Evolutionary conservation across 2,329 filamentous ascomycete genomes (phyloP), one percentile per base, ranked within the genome.

Genomic region (Endoconidiophora polonica): DNA sequence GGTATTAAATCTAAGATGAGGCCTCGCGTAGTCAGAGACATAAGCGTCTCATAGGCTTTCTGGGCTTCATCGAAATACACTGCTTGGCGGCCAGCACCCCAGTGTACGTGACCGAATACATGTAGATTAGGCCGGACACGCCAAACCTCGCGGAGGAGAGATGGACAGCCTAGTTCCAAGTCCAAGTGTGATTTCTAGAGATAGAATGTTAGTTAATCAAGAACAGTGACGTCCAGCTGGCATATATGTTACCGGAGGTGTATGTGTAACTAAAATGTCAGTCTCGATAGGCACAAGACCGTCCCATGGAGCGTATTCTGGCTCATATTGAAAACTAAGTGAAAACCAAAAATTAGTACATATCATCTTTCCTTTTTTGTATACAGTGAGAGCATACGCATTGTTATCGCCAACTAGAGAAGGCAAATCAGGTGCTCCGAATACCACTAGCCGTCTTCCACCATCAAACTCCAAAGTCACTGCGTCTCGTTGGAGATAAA

Each of bases 41-140:
- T 65, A 22, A 86, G 69, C n/a, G 69, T 67, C 64, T 90, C 85
- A 64, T 86, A 87, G 1, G 74, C 73, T 29, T 66, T 66, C 63
- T 93, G 85, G 53, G 77, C 74, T 23, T 78, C 73, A 61, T 91
- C 85, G 71, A 83, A 94, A 64, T 77, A 82, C 7, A 83, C 71
- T 0, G 77, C 63, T 58, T 87, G 78, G 41, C 68, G 68, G 14
- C 86, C 87, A 43, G 82, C 74, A 6, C 77, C 83, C 59, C 73
- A 82, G 65, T 94, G 87, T 22, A 88, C 74, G 63, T 94, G 87
- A 1, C 86, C 87, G 61, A 91, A 94, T 44, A 94, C 73, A 62
- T 94, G 86, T 12, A 94, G 66, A 10, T 69, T 69, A 0, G 87
- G 87, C 54, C 76, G 78, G 9, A 86, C 77, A 36, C 82, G 75